Percentiles rank a stretch among this genome's conserved stretches.
These are phyloP conservation scores for Adenanthera pavonina DNA, from an alignment of 306 rosid species.

Conservation along the genomic window DNA sequence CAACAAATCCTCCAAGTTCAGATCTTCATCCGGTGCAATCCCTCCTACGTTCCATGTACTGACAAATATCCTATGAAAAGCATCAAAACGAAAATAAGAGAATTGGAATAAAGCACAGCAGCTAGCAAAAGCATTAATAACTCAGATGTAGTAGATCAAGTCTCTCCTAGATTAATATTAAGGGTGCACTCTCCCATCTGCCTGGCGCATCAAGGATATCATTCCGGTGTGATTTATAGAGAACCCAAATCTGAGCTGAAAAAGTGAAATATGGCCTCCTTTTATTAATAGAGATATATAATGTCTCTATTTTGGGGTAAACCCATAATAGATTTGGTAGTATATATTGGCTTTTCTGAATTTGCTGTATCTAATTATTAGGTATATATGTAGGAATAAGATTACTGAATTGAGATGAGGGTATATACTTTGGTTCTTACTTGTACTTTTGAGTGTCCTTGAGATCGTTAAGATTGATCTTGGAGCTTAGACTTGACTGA, in stretches of 20 bases:
- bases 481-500: slow-evolving; percentile 36
- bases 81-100: slow-evolving; percentile 28
- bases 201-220: neutral
- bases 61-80: slow-evolving; percentile 61
- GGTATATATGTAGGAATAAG: neutral
- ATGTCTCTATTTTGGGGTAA: neutral
- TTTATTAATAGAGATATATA: neutral
- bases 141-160: neutral
- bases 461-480: slow-evolving; percentile 39
- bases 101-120: neutral
- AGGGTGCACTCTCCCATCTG: neutral
- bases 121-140: too few relatives aligned
- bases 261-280: neutral
- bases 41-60: slow-evolving; percentile 98
- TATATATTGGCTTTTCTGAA: neutral
- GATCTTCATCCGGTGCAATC: slow-evolving; percentile 69
- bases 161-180: neutral
- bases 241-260: neutral
- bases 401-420: neutral
- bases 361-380: neutral
- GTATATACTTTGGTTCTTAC: slow-evolving; percentile 37
- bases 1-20: slow-evolving; percentile 67
- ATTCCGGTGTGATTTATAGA: neutral
- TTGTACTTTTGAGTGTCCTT: slow-evolving; percentile 53
- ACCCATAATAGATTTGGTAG: neutral